Base-by-base conservation (phyloP, 2,329 filamentous ascomycete species). In the Aspergillus fumigatiaffinis region DNA sequence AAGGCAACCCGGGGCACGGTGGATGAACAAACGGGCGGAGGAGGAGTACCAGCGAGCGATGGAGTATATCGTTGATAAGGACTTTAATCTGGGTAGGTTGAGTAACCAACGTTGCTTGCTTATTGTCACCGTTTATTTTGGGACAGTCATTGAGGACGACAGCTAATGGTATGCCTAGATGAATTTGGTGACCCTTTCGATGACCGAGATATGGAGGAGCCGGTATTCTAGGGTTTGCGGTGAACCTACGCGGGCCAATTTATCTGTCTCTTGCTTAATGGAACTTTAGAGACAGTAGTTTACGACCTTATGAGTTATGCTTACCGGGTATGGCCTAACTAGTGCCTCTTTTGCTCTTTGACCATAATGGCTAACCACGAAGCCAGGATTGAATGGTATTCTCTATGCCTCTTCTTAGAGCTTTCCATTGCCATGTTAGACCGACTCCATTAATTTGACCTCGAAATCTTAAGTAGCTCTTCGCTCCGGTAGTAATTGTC, bases 11-110 rank as follows among this genome's bases (percentile, higher is more conserved):
- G 79, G 82, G 2, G 79, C 77, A 49, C 73, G 73, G 8, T 86
- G 82, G 82, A 77, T 76, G 62, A 83, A 77, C 60, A 83, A 81
- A 69, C 84, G 84, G 65, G 80, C 82, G 4, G 69, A 79, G 59
- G 84, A 86, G 58, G 84, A 86, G 54, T 80, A 77, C 62, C 72
- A 78, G 47, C 74, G 80, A 26, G 80, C 79, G 20, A 76, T 77
- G 75, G 78, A 80, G 28, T 66, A 65, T 60, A 63, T 86, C 50
- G 66, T 83, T 51, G 82, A 86, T 66, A 77, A 76, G 63, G 77
- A 82, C 47, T 83, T 81, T 63, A 80, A 71, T 65, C 65, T 79
- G 59, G 65, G 79, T 81, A 65, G 61, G 78, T 71, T 44, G 25
- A 26, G 14, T 42, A 42, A 26, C 6, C 3, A 4, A 44, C 23